Evolutionary conservation across 148 eudicot species (phyloP).

Genomic region (Vaccinium darrowii): DNA sequence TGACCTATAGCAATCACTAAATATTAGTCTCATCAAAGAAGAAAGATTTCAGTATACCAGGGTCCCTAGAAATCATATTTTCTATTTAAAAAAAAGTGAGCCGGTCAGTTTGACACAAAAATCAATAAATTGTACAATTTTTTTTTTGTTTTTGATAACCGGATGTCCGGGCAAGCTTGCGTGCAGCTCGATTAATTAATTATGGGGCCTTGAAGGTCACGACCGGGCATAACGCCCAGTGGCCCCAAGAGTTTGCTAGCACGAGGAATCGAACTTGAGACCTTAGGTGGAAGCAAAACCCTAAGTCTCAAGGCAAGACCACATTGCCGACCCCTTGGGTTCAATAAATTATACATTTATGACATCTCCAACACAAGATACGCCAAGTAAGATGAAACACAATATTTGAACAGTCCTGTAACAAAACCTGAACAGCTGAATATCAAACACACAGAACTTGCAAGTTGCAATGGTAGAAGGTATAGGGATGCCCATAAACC

Average conservation of each 20-base stretch:
- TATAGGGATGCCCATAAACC: not conserved
- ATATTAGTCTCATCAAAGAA: not conserved
- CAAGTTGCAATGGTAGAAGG: not conserved
- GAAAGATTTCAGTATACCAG: not conserved
- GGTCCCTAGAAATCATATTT: not conserved
- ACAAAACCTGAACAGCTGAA: not conserved
- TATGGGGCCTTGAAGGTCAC: no score
- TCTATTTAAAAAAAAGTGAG: not conserved
- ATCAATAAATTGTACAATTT: not conserved
- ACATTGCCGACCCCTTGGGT: no score
- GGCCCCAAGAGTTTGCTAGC: no score
- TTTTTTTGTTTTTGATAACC: no score
- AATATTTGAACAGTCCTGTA: not conserved
- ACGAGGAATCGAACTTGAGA: no score
- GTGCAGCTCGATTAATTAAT: no score
- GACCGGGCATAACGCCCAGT: no score
- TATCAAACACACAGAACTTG: not conserved
- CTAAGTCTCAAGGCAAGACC: no score
- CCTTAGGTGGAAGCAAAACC: no score
- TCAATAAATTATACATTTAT: no score
- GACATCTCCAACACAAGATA: not conserved
- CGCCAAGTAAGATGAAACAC: not conserved
- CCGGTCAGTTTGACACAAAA: not conserved
- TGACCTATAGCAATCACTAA: constrained; percentile 30
- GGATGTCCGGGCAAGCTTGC: no score